These are phyloP conservation scores for Corniculantispora saksenae DNA, from an alignment of 2,329 filamentous ascomycete genomes.

Conservation along the genomic window DNA sequence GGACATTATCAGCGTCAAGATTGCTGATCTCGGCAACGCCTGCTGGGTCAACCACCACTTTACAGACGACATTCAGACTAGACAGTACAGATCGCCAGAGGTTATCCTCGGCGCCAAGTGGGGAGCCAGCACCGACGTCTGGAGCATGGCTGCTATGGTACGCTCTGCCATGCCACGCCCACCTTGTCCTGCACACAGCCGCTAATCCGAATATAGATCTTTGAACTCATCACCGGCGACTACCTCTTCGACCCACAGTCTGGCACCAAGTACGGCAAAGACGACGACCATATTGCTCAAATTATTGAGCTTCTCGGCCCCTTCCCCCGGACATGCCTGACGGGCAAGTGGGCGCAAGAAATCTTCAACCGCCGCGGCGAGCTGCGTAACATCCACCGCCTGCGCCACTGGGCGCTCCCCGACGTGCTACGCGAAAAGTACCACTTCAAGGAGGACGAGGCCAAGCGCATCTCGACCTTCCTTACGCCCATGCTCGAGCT, in stretches of 20 bases:
- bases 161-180: neutral
- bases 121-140: conserved; percentile 98
- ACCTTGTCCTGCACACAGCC: neutral
- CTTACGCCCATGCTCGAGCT: conserved; percentile 89
- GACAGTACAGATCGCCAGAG: conserved; percentile 95
- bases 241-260: conserved; percentile 98
- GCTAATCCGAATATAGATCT: no score
- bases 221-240: conserved; percentile 96
- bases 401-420: conserved; percentile 92
- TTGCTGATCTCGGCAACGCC: conserved; percentile 95
- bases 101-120: conserved; percentile 96
- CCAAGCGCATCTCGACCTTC: conserved; percentile 76
- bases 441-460: conserved; percentile 84
- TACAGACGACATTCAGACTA: conserved; percentile 97
- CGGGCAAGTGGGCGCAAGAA: conserved; percentile 96
- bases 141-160: conserved; percentile 99
- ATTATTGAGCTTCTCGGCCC: conserved; percentile 95
- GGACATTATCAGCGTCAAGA: conserved; percentile 96
- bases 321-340: conserved; percentile 89
- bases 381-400: conserved; percentile 91
- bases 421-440: conserved; percentile 97
- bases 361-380: conserved; percentile 99
- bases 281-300: conserved; percentile 98
- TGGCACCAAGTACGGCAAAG: conserved; percentile 98
- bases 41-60: conserved; percentile 99